Evolutionary conservation across 371 early-diverging fungal species (phyloP).

Genomic region (Apophysomyces ossiformis): DNA sequence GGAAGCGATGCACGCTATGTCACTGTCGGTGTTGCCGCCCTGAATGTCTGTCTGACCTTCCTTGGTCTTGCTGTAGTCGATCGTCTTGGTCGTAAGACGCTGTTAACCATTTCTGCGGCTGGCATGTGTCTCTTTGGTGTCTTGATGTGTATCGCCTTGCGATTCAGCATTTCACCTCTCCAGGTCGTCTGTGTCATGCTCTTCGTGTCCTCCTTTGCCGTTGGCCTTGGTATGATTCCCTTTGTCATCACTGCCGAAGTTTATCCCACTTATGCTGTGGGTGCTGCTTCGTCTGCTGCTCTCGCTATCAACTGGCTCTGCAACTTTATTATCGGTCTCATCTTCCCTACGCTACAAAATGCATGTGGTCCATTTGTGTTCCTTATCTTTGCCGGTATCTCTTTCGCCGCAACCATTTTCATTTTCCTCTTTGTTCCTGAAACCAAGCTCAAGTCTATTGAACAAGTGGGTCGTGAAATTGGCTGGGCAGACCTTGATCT

Average conservation of each 20-base stretch:
- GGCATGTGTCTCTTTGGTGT: conserved; percentile 59
- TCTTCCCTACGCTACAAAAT: conserved; percentile 46
- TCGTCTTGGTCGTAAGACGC: conserved; percentile 70
- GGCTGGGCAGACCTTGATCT: conserved; percentile 47
- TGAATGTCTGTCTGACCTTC: conserved; percentile 60
- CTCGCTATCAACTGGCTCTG: conserved; percentile 52
- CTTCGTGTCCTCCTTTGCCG: conserved; percentile 63
- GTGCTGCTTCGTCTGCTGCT: conserved; percentile 46
- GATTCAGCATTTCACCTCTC: conserved; percentile 29
- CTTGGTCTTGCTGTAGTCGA: conserved; percentile 68
- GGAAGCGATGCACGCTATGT: conserved; percentile 51
- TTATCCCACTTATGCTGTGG: conserved; percentile 61
- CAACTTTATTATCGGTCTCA: conserved; percentile 32
- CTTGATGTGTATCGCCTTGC: conserved; percentile 53
- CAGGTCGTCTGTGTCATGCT: conserved; percentile 43
- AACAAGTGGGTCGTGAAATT: conserved; percentile 58
- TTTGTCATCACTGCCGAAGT: conserved; percentile 68
- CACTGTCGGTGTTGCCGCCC: conserved; percentile 60
- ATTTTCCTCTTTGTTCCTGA: conserved; percentile 71
- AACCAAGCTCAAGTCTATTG: conserved; percentile 75
- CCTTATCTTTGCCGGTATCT: conserved; percentile 54
- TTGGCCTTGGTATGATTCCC: conserved; percentile 63
- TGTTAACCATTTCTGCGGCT: conserved; percentile 65
- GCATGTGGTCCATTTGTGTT: conserved; percentile 60
- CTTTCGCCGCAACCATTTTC: conserved; percentile 22